Conservation (phyloP, 1,284 basidiomycete species). For the Meripilus lineatus region DNA sequence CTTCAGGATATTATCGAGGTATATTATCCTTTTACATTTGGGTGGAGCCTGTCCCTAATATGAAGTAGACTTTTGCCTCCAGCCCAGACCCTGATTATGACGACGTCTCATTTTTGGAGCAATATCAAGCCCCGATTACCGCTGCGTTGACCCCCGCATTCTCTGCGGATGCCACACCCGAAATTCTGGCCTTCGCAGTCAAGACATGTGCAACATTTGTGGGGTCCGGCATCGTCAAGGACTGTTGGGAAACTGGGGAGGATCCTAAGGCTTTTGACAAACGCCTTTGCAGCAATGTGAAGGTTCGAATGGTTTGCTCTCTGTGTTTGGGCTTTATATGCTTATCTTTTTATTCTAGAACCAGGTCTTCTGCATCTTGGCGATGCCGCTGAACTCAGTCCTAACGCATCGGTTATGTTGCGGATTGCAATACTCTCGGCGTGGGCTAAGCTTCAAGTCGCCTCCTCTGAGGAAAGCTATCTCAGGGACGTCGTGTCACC, state of each 20-base stretch:
- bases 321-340: not conserved
- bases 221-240: conserved; percentile 92
- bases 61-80: conserved; percentile 71
- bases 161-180: conserved; percentile 90
- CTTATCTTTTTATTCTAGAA: conserved; percentile 49
- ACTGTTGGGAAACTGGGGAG: conserved; percentile 89
- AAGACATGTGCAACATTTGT: conserved; percentile 95
- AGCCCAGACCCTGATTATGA: conserved; percentile 93
- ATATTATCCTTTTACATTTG: conserved; percentile 13
- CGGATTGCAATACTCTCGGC: conserved; percentile 91
- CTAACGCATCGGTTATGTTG: conserved; percentile 94
- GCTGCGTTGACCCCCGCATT: conserved; percentile 98
- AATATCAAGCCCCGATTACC: conserved; percentile 97
- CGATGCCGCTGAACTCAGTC: conserved; percentile 82
- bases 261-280: conserved; percentile 86
- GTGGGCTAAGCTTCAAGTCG: conserved; percentile 91
- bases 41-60: not conserved
- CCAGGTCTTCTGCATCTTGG: conserved; percentile 83
- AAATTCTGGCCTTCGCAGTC: conserved; percentile 90
- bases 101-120: conserved; percentile 89
- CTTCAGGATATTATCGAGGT: conserved; percentile 92
- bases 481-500: conserved; percentile 82
- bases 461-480: conserved; percentile 73
- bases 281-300: conserved; percentile 88
- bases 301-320: conserved; percentile 36